Conservation (phyloP, 2,329 filamentous ascomycete species). For the Cladosporium sphaerospermum region DNA sequence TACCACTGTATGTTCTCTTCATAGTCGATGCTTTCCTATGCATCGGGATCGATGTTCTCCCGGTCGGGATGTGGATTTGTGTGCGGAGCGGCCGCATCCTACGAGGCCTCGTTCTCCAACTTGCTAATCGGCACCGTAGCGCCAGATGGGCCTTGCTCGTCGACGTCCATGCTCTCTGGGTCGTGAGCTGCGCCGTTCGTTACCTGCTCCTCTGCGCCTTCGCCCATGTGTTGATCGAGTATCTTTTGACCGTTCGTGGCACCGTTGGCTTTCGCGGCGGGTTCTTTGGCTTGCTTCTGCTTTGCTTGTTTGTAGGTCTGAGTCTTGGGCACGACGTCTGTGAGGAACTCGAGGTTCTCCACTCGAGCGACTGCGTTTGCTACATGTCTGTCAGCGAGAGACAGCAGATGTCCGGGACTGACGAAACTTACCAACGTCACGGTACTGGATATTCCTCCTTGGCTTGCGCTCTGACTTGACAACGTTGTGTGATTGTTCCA, state of each 20-base stretch:
- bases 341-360: constrained; percentile 91
- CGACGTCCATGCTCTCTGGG: constrained; percentile 19
- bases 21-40: not conserved
- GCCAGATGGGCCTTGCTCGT: constrained; percentile 9
- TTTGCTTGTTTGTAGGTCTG: constrained; percentile 74
- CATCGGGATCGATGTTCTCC: constrained; percentile 2
- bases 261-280: constrained; percentile 11
- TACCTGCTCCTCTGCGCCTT: constrained; percentile 15
- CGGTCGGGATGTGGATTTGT: not conserved
- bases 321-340: constrained; percentile 84
- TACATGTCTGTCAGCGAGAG: constrained; percentile 29
- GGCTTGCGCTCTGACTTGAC: constrained; percentile 89
- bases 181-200: constrained; percentile 19
- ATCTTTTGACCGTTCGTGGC: constrained; percentile 14
- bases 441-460: constrained; percentile 89
- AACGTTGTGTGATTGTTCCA: constrained; percentile 77
- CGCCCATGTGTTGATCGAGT: constrained; percentile 15
- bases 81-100: not conserved
- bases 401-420: not conserved
- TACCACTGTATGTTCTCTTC: too few species aligned
- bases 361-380: constrained; percentile 79
- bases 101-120: not conserved
- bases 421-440: constrained; percentile 65
- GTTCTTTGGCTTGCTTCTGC: constrained; percentile 39
- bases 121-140: not conserved